Evolutionary conservation across 148 eudicot genomes (phyloP), one percentile per base, ranked within the genome.

Genomic region (Chenopodium album): DNA sequence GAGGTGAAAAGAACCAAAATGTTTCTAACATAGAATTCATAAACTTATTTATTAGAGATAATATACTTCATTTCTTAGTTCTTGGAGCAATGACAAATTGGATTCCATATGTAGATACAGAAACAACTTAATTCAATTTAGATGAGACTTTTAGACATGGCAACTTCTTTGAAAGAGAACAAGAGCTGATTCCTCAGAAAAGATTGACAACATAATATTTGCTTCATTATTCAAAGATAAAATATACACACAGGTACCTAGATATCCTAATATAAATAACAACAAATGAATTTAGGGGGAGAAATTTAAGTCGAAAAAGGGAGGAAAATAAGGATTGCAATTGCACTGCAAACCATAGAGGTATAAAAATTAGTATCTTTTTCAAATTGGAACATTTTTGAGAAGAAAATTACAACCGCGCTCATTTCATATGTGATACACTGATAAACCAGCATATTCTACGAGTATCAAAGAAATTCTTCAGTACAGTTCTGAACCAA

Each of bases 371-470:
- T 23, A 31, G 10, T 48, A n/a, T 46, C 46, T 4, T 28, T 67
- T 68, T 74, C 74, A 73, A 62, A 76, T 76, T 44, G 69, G 46
- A 76, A 81, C 84, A 81, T 73, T 85, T 85, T 76, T 78, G 69
- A 77, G 78, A 72, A 64, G 78, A 84, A 84, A 80, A 80, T 65
- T 76, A 84, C 86, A 71, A 84, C 2, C 50, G 19, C 52, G n/a
- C 71, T 20, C 70, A 52, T 52, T 52, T 41, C 11, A 63, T 74
- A 62, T 37, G 28, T 12, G 22, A 72, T 80, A 19, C 82, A 59
- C 9, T 46, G 31, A 52, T 50, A 60, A 23, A 28, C 48, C 34
- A 76, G 48, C n/a, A 47, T 10, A 31, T 17, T 41, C 44, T 6
- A 41, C 4, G 44, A 41, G 44, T 67, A 48, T 60, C 48, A 82